Conservation (phyloP, 306 rosid species). For the Rosa chinensis region DNA sequence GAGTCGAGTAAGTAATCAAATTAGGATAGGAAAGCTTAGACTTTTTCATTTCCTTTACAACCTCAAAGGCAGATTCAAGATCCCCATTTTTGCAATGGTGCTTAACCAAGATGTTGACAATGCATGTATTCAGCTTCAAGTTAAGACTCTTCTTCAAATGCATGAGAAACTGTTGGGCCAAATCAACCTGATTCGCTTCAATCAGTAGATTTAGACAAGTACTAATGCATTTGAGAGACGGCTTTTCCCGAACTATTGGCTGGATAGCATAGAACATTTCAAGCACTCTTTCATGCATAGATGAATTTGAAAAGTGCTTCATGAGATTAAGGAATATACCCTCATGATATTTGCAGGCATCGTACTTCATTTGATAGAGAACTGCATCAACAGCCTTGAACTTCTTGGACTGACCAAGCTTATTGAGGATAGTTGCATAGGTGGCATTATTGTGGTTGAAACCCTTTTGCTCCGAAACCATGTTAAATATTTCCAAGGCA, state of each 20-base stretch:
- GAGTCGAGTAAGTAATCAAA: slow-evolving; percentile 75
- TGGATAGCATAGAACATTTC: slow-evolving; percentile 58
- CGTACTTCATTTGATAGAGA: slow-evolving; percentile 72
- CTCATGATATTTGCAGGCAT: slow-evolving; percentile 84
- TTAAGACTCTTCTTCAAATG: slow-evolving; percentile 52
- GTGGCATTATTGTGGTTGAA: slow-evolving; percentile 74
- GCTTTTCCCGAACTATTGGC: slow-evolving; percentile 66
- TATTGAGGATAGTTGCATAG: slow-evolving; percentile 64
- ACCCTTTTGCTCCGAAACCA: slow-evolving; percentile 70
- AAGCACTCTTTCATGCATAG: slow-evolving; percentile 65
- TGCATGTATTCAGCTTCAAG: slow-evolving; percentile 68
- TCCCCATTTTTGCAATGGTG: slow-evolving; percentile 80
- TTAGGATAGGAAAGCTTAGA: slow-evolving; percentile 63
- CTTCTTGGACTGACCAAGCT: slow-evolving; percentile 67
- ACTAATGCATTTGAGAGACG: slow-evolving; percentile 71
- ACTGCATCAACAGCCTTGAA: slow-evolving; percentile 66
- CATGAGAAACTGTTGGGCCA: slow-evolving; percentile 62
- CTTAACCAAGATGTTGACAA: slow-evolving; percentile 80
- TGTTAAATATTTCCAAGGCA: slow-evolving; percentile 74
- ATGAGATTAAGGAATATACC: slow-evolving; percentile 73
- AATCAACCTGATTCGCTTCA: slow-evolving; percentile 59
- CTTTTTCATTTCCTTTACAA: slow-evolving; percentile 68
- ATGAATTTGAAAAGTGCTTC: slow-evolving; percentile 68
- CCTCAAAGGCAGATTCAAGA: slow-evolving; percentile 73
- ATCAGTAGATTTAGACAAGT: slow-evolving; percentile 81